Evolutionary conservation across 495 filamentous ascomycete genomes (phyloP).

Genomic region (Pseudomonodictys pantanalensis): DNA sequence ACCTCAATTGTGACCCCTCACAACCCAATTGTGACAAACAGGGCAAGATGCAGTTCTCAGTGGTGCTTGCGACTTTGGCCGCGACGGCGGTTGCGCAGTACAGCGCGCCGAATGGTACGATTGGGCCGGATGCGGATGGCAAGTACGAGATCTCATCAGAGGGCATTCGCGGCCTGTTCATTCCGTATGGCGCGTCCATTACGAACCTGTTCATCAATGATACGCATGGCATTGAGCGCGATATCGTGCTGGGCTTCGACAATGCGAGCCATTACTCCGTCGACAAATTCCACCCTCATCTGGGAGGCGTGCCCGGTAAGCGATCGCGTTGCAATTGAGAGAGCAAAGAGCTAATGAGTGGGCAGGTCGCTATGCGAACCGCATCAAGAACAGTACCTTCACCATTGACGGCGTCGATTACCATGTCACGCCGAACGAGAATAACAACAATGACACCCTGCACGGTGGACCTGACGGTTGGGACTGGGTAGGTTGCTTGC

Average conservation of each 20-base stretch:
- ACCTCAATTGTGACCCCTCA: background rate
- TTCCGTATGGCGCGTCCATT: slow-evolving; percentile 76
- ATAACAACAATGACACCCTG: slow-evolving; percentile 66
- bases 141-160: slow-evolving; percentile 71
- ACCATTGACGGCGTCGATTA: slow-evolving; percentile 63
- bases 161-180: slow-evolving; percentile 70
- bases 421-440: slow-evolving; percentile 69
- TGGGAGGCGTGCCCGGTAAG: slow-evolving; percentile 58
- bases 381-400: slow-evolving; percentile 83
- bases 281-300: slow-evolving; percentile 69
- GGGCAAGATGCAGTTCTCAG: slow-evolving; percentile 1
- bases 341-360: background rate
- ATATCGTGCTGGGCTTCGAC: slow-evolving; percentile 77
- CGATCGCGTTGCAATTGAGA: background rate
- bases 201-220: slow-evolving; percentile 73
- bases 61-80: slow-evolving; percentile 14
- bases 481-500: slow-evolving; percentile 47
- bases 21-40: slow-evolving; percentile 11
- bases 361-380: slow-evolving; percentile 76
- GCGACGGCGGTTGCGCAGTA: slow-evolving; percentile 22
- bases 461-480: slow-evolving; percentile 82
- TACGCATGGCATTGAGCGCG: slow-evolving; percentile 56
- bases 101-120: slow-evolving; percentile 6
- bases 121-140: slow-evolving; percentile 34
- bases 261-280: slow-evolving; percentile 67